These are phyloP conservation scores for Sarocladium strictum DNA, from an alignment of 2,329 filamentous ascomycete species.

Conservation along the genomic window DNA sequence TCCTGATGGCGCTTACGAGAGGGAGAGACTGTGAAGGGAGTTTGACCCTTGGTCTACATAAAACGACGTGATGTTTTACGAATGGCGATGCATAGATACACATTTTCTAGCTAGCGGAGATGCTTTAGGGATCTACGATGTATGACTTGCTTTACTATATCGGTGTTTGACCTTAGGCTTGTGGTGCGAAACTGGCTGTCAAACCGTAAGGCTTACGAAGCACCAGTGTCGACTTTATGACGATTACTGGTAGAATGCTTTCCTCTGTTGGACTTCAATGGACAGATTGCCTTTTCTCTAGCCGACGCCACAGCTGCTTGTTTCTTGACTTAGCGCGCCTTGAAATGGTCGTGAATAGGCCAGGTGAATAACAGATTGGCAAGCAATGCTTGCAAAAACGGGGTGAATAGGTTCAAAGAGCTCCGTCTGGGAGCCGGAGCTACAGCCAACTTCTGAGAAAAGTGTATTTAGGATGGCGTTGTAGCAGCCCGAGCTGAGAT, in stretches of 20 bases:
- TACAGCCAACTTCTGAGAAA: neutral
- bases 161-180: neutral
- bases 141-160: neutral
- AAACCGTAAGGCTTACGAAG: too few relatives aligned
- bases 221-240: neutral
- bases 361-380: too few relatives aligned
- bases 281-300: too few relatives aligned
- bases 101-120: neutral
- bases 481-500: neutral
- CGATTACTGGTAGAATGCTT: too few relatives aligned
- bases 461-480: neutral
- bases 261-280: too few relatives aligned
- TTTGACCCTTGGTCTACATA: too few relatives aligned
- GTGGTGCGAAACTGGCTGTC: too few relatives aligned
- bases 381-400: too few relatives aligned
- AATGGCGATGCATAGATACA: neutral
- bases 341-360: too few relatives aligned
- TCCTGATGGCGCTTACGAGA: conserved; percentile 23
- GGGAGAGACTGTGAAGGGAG: conserved; percentile 13
- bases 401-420: neutral
- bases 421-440: too few relatives aligned
- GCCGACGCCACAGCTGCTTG: too few relatives aligned
- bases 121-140: neutral
- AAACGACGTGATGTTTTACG: neutral
- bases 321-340: too few relatives aligned